A percentile compares a stretch with the other conserved stretches of the same genome.
Evolutionary conservation across 768 basidiomycete genomes (phyloP).

Genomic region (Hygrophorus pudorinus): DNA sequence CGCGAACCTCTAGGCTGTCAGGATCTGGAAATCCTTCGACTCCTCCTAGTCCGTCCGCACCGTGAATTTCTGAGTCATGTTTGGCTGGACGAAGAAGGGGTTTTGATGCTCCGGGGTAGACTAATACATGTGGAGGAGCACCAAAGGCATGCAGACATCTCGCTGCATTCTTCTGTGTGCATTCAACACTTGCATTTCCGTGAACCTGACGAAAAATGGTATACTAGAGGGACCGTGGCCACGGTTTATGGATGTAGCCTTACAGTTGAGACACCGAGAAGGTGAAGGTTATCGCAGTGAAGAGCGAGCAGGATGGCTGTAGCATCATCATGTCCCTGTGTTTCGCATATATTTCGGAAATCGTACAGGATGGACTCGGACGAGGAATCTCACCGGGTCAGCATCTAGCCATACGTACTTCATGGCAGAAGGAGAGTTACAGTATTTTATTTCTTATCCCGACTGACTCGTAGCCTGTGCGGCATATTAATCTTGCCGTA

Average conservation of each 20-base stretch:
- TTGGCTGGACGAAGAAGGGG: conserved; percentile 56
- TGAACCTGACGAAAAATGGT: conserved; percentile 44
- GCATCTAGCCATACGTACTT: conserved; percentile 48
- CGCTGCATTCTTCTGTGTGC: conserved; percentile 65
- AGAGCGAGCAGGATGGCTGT: conserved; percentile 72
- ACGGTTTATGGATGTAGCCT: conserved; percentile 8
- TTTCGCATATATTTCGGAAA: conserved; percentile 1
- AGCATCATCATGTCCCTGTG: conserved; percentile 84
- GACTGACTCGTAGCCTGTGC: too few relatives aligned
- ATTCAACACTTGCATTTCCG: conserved; percentile 60
- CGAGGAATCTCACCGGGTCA: conserved; percentile 46
- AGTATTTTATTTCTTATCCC: too few relatives aligned
- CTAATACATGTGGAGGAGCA: conserved; percentile 43
- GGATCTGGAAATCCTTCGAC: conserved; percentile 62
- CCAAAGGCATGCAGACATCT: conserved; percentile 69
- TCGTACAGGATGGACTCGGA: background rate
- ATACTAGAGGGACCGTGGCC: background rate
- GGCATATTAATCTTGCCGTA: too few relatives aligned
- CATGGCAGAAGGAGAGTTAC: too few relatives aligned
- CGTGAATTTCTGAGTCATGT: conserved; percentile 75
- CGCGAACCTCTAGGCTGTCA: conserved; percentile 37
- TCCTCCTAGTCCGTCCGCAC: conserved; percentile 73
- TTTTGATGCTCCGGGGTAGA: conserved; percentile 59
- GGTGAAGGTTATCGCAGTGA: conserved; percentile 50
- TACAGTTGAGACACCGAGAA: conserved; percentile 82